Evolutionary conservation across 176 grass and related monocot species (phyloP), one percentile per base, ranked within the genome.

Genomic region (Cenchrus fungigraminus): DNA sequence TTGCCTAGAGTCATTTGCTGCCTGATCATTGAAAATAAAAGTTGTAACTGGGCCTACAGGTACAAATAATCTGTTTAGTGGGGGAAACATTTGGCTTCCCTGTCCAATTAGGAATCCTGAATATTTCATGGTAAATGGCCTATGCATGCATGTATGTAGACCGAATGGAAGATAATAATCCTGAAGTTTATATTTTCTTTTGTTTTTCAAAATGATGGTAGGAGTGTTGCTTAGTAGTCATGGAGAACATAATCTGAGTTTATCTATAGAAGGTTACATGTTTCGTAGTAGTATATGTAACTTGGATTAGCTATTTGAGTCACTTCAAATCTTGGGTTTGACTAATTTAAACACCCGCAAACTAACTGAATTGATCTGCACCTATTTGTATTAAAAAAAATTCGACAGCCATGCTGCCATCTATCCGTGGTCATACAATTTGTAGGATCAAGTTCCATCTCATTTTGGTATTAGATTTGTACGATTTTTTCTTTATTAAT

Each of bases 1-100:
- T 86, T 67, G 91, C 42, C 62, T 93, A 73, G 76, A 43, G 57
- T 46, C 11, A 78, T 12, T 50, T 84, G 3, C 10, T 61, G 20
- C 2, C n/a, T 51, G 46, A 29, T 51, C 12, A 12, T 71, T 22
- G 2, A 14, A 16, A 16, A 73, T 40, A 40, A 7, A 52, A 52
- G 8, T 9, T 51, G n/a, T 50, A 51, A 50, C 12, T 51, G 45
- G 0, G 12, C n/a, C 12, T 40, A 40, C 37, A 40, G 37, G 37
- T 40, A 40, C 45, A 51, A 25, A 12, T 50, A 51, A 46, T 51
- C 6, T 73, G 70, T 51, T 16, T 53, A 22, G 10, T 73, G 45
- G 47, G 47, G 46, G 22, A 16, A 52, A 52, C 29, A 49, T 52
- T 73, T 31, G 22, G 8, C 47, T 73, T 13, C 22, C 47, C 71